Evolutionary conservation across 805 yeast species (phyloP), one percentile per base, ranked within the genome.

Genomic region (Yarrowia deformans): DNA sequence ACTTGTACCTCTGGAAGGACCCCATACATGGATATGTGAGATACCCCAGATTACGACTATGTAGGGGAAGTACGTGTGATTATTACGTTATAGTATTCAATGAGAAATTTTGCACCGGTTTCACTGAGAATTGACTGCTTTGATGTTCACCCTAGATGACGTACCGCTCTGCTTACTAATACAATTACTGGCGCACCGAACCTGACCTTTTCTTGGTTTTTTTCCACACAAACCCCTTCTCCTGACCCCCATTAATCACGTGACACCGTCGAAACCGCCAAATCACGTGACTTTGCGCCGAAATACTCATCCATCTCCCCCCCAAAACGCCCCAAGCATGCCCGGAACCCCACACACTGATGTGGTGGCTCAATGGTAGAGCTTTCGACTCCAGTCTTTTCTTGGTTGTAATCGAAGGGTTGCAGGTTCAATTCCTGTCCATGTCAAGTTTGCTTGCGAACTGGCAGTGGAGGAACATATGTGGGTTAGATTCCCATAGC

Each of bases 361-460:
- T 61, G 67, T 61, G 86, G 87, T 86, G 89, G 89, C 89, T 86
- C 89, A 86, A 86, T 86, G 89, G 89, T 86, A 86, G 89, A 86
- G 89, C 89, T 85, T 86, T 86, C 87, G 89, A 86, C 87, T 86
- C 89, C 89, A 86, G 85, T 73, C 64, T 12, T 10, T 12, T 10
- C 8, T 5, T 10, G 61, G 68, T 64, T 64, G 68, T 48, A 78
- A 86, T 85, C 90, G 87, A 85, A 86, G 85, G 90, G 90, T 85
- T 87, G 90, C 90, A 87, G 89, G 90, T 87, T 87, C 90, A 85
- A 87, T 85, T 87, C 90, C 89, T 87, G 90, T 86, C 88, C 87
- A 88, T 86, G 87, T 85, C 88, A 85, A 60, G 61, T 55, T 55
- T 48, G 32, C 35, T 4, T 23, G 8, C 13, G 52, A 48, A 48